These are phyloP conservation scores for Tirmania nivea DNA, from an alignment of 495 filamentous ascomycete species.

Conservation along the genomic window DNA sequence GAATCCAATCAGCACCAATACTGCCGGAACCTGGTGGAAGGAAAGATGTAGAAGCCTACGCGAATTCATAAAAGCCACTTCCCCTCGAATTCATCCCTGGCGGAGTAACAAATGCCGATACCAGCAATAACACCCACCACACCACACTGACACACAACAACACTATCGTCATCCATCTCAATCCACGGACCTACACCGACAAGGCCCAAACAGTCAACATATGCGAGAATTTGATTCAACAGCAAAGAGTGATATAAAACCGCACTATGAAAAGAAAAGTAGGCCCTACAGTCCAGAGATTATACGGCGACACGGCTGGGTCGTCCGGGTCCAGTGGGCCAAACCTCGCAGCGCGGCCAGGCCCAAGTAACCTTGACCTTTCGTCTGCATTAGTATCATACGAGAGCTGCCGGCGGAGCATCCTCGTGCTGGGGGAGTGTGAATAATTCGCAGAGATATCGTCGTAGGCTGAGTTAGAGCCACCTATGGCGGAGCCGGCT, in stretches of 20 bases:
- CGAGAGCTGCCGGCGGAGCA: neutral
- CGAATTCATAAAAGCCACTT: constrained; percentile 74
- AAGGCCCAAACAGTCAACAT: no score
- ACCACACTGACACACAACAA: constrained; percentile 54
- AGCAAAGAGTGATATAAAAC: neutral
- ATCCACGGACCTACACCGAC: constrained; percentile 26
- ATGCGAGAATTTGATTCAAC: no score
- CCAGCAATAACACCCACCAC: constrained; percentile 77
- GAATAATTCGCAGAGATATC: neutral
- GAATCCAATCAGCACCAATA: neutral
- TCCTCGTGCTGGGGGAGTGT: neutral
- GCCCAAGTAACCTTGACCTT: neutral
- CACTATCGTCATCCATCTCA: constrained; percentile 49
- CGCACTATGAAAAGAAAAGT: neutral
- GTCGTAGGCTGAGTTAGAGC: neutral
- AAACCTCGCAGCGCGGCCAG: neutral
- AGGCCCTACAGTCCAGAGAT: constrained; percentile 53
- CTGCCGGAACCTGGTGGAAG: neutral
- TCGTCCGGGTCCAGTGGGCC: constrained; percentile 60
- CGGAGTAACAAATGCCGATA: constrained; percentile 70
- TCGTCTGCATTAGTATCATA: neutral
- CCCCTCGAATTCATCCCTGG: constrained; percentile 68
- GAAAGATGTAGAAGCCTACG: constrained; percentile 17
- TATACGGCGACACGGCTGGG: constrained; percentile 89
- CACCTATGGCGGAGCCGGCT: neutral